Evolutionary conservation across 805 yeast species (phyloP).

Genomic region (Nakazawaea wickerhamii): DNA sequence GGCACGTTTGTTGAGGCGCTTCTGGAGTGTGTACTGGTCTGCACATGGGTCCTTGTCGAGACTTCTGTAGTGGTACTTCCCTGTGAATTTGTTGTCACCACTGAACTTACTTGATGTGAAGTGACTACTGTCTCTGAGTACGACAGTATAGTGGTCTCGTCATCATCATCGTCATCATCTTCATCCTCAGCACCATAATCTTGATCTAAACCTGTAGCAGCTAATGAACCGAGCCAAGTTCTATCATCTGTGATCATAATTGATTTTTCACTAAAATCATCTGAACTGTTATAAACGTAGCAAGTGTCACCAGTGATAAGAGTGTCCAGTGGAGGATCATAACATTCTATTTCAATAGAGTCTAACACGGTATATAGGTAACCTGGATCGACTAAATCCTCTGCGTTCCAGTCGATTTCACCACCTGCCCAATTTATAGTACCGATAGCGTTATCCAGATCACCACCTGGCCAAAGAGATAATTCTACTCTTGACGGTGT

Average conservation of each 20-base stretch:
- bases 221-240: slow-evolving; percentile 53
- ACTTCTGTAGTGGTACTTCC: slow-evolving; percentile 16
- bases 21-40: slow-evolving; percentile 11
- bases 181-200: slow-evolving; percentile 26
- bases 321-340: slow-evolving; percentile 63
- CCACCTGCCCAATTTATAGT: slow-evolving; percentile 89
- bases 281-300: slow-evolving; percentile 48
- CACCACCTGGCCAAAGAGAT: slow-evolving; percentile 79
- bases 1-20: slow-evolving; percentile 10
- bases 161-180: slow-evolving; percentile 9
- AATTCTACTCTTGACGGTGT: slow-evolving; percentile 71
- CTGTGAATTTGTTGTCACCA: slow-evolving; percentile 4
- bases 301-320: slow-evolving; percentile 38
- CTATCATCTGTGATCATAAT: slow-evolving; percentile 56
- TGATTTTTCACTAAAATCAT: slow-evolving; percentile 41
- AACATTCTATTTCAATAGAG: slow-evolving; percentile 58
- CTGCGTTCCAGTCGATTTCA: slow-evolving; percentile 71
- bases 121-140: neutral
- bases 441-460: slow-evolving; percentile 46
- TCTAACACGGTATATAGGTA: slow-evolving; percentile 68
- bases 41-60: slow-evolving; percentile 3
- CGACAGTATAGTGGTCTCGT: neutral
- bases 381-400: slow-evolving; percentile 71
- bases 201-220: slow-evolving; percentile 64
- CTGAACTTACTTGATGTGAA: neutral